Percentiles rank a stretch among this genome's conserved stretches.
These are phyloP conservation scores for Phytophthora meadii DNA, from an alignment of 352 stramenopile genomes.

Conservation along the genomic window DNA sequence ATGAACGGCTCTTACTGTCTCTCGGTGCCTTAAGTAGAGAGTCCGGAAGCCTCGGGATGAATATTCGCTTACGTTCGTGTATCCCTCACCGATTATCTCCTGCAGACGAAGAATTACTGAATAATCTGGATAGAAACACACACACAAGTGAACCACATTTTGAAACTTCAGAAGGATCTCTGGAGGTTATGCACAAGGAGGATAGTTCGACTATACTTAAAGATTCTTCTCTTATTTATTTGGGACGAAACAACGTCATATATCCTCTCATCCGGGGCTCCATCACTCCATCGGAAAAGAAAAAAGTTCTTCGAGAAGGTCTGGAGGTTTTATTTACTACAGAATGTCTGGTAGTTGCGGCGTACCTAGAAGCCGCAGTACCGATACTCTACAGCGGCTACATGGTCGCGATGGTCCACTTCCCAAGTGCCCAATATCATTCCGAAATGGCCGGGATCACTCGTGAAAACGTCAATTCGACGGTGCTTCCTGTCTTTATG, in stretches of 20 bases:
- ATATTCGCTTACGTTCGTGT: constrained; percentile 1
- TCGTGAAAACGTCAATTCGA: background rate
- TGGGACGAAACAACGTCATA: background rate
- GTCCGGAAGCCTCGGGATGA: background rate
- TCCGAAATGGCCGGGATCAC: constrained; percentile 11
- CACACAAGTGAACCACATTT: background rate
- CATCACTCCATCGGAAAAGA: background rate
- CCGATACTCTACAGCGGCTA: constrained; percentile 31
- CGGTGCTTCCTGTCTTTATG: constrained; percentile 11
- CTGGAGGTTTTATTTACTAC: constrained; percentile 27
- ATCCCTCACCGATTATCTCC: background rate
- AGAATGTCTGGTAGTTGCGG: constrained; percentile 39
- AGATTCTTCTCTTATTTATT: background rate
- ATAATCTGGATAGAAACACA: background rate
- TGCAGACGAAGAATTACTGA: background rate
- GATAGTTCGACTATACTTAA: background rate
- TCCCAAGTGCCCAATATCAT: constrained; percentile 25
- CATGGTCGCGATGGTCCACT: constrained; percentile 12
- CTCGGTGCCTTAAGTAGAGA: background rate
- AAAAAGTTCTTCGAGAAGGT: constrained; percentile 1
- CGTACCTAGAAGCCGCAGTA: constrained; percentile 44
- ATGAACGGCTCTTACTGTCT: background rate
- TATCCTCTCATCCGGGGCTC: background rate
- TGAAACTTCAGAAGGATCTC: background rate
- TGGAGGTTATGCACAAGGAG: background rate